A percentile compares a stretch with the other conserved stretches of the same genome.
These are phyloP conservation scores for Colletotrichum paranaense DNA, from an alignment of 2,329 filamentous ascomycete genomes.

Conservation along the genomic window DNA sequence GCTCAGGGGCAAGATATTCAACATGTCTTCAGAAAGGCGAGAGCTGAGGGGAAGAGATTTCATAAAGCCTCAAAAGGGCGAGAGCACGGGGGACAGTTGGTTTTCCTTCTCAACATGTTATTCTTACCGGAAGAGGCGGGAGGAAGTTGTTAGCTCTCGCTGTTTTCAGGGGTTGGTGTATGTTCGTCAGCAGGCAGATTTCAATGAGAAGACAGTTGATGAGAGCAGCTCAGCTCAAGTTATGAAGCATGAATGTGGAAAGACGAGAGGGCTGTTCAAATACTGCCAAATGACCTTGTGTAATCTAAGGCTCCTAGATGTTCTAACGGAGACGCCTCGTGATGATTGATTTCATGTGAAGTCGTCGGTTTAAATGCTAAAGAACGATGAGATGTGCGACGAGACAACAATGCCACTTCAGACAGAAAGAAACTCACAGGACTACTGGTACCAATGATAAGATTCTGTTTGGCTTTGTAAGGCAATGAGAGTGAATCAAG, in stretches of 20 bases:
- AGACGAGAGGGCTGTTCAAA: background rate
- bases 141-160: background rate
- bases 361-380: background rate
- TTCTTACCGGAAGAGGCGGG: background rate
- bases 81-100: background rate
- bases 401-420: background rate
- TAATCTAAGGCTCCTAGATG: background rate
- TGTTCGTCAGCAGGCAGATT: background rate
- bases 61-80: background rate
- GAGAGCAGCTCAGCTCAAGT: background rate
- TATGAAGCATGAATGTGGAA: background rate
- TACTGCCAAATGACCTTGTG: background rate
- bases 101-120: background rate
- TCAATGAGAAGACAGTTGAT: background rate
- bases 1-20: no score
- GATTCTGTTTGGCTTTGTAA: background rate
- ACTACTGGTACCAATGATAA: background rate
- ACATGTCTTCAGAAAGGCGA: no score
- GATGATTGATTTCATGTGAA: background rate
- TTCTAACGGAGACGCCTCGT: background rate
- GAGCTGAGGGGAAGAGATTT: background rate
- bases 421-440: background rate
- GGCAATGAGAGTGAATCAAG: background rate
- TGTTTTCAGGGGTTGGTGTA: background rate
- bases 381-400: background rate